Base-by-base conservation (phyloP, 768 basidiomycete genomes). In the Podaxis mareebaensis region DNA sequence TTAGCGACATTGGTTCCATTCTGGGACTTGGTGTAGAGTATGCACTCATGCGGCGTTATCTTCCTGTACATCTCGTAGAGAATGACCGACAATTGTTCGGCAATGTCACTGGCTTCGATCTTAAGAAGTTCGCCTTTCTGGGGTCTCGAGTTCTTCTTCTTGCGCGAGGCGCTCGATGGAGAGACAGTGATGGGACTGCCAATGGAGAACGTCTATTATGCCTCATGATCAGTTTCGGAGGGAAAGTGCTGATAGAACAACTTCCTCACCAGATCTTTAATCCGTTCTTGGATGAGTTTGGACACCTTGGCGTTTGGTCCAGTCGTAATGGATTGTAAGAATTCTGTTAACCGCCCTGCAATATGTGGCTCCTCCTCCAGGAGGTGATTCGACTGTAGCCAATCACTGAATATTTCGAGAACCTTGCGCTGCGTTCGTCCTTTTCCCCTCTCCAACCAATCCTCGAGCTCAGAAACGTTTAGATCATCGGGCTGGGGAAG, bases 51-150 rank as follows among this genome's bases (percentile, higher is more conserved):
- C 6, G 86, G 81, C 8, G 84, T 83, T 61, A 95, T 85, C 70
- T 85, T 86, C 64, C 78, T 74, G 73, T 95, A 96, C 5, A 88
- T 78, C 40, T 80, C 75, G 60, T 82, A 85, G 72, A 96, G 92
- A 65, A 87, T 78, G 51, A 95, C 75, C n/a, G 89, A 87, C 49
- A 96, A 78, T 68, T 96, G 93, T 48, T 93, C 86, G 0, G 93
- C 93, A 38, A 96, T 69, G 60, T 89, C 85, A 22, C 81, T 70
- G 1, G 92, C 81, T 67, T 91, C 87, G 63, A 91, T 78, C 66
- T 85, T 83, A 12, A 85, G 71, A 17, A 95, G 72, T 55, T 91
- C 90, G 66, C 84, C 80, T 70, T 81, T 86, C 61, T 82, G 80
- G 3, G 78, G 70, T 67, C 82, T 85, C 22, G 79, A 76, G 67